phyloP scores from a whole-genome alignment of 2,329 filamentous ascomycete species.

The Nothomitra cinnamomea region DNA sequence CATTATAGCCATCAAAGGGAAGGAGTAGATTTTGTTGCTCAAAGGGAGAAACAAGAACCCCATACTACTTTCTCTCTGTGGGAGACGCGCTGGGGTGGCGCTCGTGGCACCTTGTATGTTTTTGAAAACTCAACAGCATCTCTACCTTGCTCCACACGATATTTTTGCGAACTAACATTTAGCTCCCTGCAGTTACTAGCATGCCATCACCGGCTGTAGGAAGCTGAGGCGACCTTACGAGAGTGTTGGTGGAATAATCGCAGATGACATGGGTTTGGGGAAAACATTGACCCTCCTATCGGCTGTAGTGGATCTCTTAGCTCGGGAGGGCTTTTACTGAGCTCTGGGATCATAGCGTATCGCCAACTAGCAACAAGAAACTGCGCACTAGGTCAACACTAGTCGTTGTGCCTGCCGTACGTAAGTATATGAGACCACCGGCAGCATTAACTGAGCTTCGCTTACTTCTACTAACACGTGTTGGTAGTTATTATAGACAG shows the following conservation, averaged over 20 bases:
- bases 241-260: slow-evolving; percentile 54
- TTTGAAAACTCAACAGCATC: background rate
- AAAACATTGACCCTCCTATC: slow-evolving; percentile 81
- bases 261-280: slow-evolving; percentile 84
- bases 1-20: slow-evolving; percentile 22
- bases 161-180: background rate
- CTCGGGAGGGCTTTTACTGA: background rate
- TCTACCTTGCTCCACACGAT: background rate
- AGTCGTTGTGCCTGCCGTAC: slow-evolving; percentile 1
- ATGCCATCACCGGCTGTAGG: slow-evolving; percentile 1
- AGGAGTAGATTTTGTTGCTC: slow-evolving; percentile 23
- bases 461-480: background rate
- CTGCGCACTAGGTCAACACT: background rate
- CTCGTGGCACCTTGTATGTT: background rate
- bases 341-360: slow-evolving; percentile 21
- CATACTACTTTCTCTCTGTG: background rate
- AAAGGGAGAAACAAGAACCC: slow-evolving; percentile 19
- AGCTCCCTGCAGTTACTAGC: background rate
- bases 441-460: background rate
- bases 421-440: slow-evolving; percentile 1
- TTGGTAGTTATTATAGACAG: background rate
- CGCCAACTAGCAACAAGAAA: background rate
- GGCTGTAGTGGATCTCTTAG: slow-evolving; percentile 40
- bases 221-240: background rate
- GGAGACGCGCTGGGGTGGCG: background rate